Conservation (phyloP, 208 protist species). For the Trypanosoma mega region DNA sequence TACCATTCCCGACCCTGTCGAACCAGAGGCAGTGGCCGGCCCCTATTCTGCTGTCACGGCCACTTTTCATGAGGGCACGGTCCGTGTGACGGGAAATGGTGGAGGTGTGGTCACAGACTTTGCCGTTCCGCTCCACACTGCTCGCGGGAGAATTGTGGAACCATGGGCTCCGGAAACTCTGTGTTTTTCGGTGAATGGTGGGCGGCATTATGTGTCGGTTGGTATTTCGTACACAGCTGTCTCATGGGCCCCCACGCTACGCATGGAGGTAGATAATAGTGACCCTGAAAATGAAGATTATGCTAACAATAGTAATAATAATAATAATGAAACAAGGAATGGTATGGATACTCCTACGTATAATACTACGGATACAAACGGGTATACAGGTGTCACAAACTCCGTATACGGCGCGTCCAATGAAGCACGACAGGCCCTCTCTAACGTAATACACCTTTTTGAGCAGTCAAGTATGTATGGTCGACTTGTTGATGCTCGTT, state of each 20-base stretch:
- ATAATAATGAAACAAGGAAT: background rate
- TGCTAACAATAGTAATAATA: constrained; percentile 14
- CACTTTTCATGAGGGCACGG: constrained; percentile 3
- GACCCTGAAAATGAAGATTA: constrained; percentile 26
- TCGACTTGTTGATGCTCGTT: constrained; percentile 50
- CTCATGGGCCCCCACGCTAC: constrained; percentile 58
- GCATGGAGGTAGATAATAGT: constrained; percentile 25
- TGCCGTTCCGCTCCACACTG: constrained; percentile 34
- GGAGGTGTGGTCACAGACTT: constrained; percentile 20
- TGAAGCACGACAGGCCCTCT: constrained; percentile 28
- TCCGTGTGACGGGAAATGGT: constrained; percentile 4
- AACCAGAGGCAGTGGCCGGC: constrained; percentile 9
- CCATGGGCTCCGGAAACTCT: constrained; percentile 44
- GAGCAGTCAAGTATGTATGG: constrained; percentile 47
- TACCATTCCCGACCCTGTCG: constrained; percentile 7
- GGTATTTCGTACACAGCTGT: constrained; percentile 63
- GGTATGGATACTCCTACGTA: too few species aligned
- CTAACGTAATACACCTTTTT: constrained; percentile 23
- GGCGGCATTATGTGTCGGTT: constrained; percentile 52
- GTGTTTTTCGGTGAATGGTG: constrained; percentile 74
- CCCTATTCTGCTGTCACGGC: constrained; percentile 25
- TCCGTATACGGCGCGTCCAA: too few species aligned
- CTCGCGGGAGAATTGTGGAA: constrained; percentile 16
- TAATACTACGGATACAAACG: too few species aligned
- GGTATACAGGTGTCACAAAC: too few species aligned